Evolutionary conservation across 352 stramenopile genomes (phyloP).

Genomic region (Globisporangium apiculatum): DNA sequence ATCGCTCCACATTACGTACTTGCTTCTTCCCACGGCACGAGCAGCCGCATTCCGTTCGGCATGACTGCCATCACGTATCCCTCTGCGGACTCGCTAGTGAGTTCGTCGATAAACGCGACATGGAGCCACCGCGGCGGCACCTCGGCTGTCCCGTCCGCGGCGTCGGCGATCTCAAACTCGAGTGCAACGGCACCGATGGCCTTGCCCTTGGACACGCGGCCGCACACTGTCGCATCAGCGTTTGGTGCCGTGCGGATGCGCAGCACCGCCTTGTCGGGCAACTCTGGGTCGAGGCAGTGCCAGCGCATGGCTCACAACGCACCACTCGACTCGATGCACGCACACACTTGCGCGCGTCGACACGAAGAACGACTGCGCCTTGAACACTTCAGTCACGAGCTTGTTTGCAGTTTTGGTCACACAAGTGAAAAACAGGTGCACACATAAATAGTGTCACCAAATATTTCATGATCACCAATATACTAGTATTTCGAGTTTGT

Average conservation of each 20-base stretch:
- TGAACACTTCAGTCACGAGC: no score
- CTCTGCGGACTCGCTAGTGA: constrained; percentile 18
- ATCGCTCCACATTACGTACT: constrained; percentile 10
- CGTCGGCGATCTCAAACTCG: constrained; percentile 25
- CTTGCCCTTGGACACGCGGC: constrained; percentile 41
- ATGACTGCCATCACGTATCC: constrained; percentile 52
- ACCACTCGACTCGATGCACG: background rate
- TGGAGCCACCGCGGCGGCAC: constrained; percentile 40
- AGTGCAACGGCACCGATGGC: constrained; percentile 28
- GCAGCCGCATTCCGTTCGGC: constrained; percentile 30
- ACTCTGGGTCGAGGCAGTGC: constrained; percentile 52
- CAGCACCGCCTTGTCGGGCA: constrained; percentile 53
- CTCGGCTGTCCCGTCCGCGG: constrained; percentile 1
- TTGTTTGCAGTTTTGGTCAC: no score
- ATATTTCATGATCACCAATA: no score
- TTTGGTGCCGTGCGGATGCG: constrained; percentile 51
- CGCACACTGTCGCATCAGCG: constrained; percentile 29
- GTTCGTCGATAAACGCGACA: constrained; percentile 30
- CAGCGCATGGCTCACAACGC: constrained; percentile 40
- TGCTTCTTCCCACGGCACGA: constrained; percentile 44
- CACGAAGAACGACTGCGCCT: no score
- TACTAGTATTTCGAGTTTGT: no score
- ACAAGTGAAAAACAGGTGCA: no score
- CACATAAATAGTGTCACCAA: no score
- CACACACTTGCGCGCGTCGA: background rate